phyloP scores from a whole-genome alignment of 2,329 filamentous ascomycete species.

The Plectosphaerella cucumerina region DNA sequence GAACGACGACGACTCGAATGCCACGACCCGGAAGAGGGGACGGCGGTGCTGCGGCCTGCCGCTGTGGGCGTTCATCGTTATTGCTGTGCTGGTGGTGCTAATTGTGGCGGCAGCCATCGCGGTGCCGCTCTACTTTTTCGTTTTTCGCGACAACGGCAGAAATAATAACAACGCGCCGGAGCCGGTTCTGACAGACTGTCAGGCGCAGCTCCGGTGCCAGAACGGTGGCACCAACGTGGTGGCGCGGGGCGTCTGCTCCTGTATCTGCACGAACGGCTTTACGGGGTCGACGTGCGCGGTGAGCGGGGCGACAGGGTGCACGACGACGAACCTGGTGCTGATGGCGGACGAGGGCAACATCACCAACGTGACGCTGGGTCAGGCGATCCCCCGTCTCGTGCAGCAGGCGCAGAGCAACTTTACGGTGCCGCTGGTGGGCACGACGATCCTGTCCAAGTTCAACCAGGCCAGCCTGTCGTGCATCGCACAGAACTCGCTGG shows the following conservation, averaged over 20 bases:
- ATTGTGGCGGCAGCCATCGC: conserved; percentile 78
- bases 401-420: conserved; percentile 62
- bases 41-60: conserved; percentile 82
- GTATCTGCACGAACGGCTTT: conserved; percentile 86
- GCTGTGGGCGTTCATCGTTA: conserved; percentile 68
- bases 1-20: conserved; percentile 18
- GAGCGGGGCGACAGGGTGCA: conserved; percentile 45
- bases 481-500: conserved; percentile 77
- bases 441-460: conserved; percentile 70
- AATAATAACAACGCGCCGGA: conserved; percentile 24
- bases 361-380: conserved; percentile 74
- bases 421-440: conserved; percentile 68
- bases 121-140: conserved; percentile 65
- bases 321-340: conserved; percentile 39
- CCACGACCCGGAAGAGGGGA: conserved; percentile 21
- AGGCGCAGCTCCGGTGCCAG: conserved; percentile 58
- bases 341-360: conserved; percentile 36
- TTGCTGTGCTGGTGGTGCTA: conserved; percentile 61
- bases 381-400: conserved; percentile 72
- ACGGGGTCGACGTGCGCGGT: conserved; percentile 54
- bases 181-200: conserved; percentile 48
- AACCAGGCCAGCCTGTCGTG: conserved; percentile 74
- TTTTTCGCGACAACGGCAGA: conserved; percentile 46
- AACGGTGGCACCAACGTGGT: conserved; percentile 80
- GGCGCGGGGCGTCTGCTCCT: conserved; percentile 67